Base-by-base conservation (phyloP, 345 rosid species). In the Aethionema arabicum region DNA sequence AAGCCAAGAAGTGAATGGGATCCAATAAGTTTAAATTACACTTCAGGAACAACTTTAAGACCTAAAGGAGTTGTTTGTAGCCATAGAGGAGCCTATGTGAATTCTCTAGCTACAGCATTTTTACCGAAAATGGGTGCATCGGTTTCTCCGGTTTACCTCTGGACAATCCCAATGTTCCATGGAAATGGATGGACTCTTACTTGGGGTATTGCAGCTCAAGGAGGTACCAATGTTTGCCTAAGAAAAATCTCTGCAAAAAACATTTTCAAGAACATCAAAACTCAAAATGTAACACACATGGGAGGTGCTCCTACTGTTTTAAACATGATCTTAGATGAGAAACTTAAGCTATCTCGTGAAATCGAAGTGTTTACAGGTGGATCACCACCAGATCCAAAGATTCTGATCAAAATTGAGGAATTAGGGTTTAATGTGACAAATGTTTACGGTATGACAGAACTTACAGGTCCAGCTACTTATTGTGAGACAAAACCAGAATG, bases 101-200 rank as follows among this genome's bases (percentile, higher is more conserved):
- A 88, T 46, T 46, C 98, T 4, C 79, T 91, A 4, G 83, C 96
- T 0, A 80, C 93, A 0, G 65, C 75, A 61, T 70, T 82, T 29
- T 81, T 86, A 55, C 85, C 77, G 12, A 82, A 68, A 11, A 80
- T 88, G 78, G 27, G 27, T 2, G 27, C 27, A 21, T 59, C 74
- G 67, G 80, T 89, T 3, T 63, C 68, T 79, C 89, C 91, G 0
- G 82, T 83, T 2, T 92, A 86, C 52, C 56, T 92, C 5, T 92
- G 98, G 96, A 85, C 92, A 0, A 90, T 92, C 9, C 98, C 98
- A 0, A 86, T 92, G 93, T 92, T 92, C 72, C 98, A 89, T 40
- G 85, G 95, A 63, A 92, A 89, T 5, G 96, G 96, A 0, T 89
- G 98, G 96, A 85, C 90, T 45, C 86, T 91, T 3, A 32, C 65